Percentiles rank a stretch among this genome's conserved stretches.
These are phyloP conservation scores for Leccinum aurantiacum DNA, from an alignment of 768 basidiomycete genomes.

Conservation along the genomic window DNA sequence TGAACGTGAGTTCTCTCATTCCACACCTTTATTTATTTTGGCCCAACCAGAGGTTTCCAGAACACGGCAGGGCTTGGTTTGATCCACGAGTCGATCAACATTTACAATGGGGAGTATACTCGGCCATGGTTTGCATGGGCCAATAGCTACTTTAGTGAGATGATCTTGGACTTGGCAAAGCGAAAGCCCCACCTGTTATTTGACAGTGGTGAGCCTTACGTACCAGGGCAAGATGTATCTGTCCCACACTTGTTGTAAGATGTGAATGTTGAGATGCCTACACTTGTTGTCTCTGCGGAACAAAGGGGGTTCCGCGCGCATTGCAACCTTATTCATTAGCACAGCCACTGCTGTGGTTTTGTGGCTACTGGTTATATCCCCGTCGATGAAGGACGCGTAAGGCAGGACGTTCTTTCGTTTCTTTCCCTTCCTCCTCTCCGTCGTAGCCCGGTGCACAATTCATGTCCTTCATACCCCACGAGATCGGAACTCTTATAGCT, in stretches of 20 bases:
- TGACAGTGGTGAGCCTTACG: slow-evolving; percentile 53
- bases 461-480: slow-evolving; percentile 63
- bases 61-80: slow-evolving; percentile 75
- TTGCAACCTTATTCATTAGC: slow-evolving; percentile 1
- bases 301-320: neutral
- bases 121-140: slow-evolving; percentile 84
- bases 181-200: slow-evolving; percentile 72
- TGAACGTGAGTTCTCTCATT: slow-evolving; percentile 50
- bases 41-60: slow-evolving; percentile 34
- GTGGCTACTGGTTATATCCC: neutral
- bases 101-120: slow-evolving; percentile 62
- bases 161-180: slow-evolving; percentile 73
- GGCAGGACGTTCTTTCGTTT: slow-evolving; percentile 15
- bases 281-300: neutral
- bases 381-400: slow-evolving; percentile 19
- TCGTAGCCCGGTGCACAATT: slow-evolving; percentile 9
- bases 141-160: slow-evolving; percentile 81
- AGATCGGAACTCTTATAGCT: slow-evolving; percentile 91
- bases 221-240: slow-evolving; percentile 39
- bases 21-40: neutral
- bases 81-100: slow-evolving; percentile 72
- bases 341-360: slow-evolving; percentile 24
- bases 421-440: slow-evolving; percentile 3
- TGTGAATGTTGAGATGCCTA: neutral
- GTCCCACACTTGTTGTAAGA: neutral